These are phyloP conservation scores for Colletotrichum abscissum DNA, from an alignment of 2,329 filamentous ascomycete genomes.

Conservation along the genomic window DNA sequence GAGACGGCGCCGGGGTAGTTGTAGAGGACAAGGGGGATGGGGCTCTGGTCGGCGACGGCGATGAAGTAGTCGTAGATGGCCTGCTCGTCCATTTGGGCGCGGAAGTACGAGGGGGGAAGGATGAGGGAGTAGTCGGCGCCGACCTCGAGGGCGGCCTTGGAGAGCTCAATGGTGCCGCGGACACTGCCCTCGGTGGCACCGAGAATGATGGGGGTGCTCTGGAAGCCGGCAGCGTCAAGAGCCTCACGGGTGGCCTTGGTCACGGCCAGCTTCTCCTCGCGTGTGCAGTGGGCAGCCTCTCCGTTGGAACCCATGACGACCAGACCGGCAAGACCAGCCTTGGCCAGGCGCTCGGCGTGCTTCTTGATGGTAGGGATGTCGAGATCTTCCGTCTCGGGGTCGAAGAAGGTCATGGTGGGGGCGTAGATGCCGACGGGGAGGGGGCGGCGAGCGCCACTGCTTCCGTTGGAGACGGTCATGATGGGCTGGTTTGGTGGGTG, in stretches of 20 bases:
- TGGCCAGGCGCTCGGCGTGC: conserved; percentile 81
- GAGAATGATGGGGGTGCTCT: conserved; percentile 81
- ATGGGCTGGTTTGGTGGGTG: conserved; percentile 17
- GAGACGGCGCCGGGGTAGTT: conserved; percentile 91
- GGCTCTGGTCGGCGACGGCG: conserved; percentile 79
- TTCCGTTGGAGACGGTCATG: conserved; percentile 38
- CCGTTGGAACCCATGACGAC: conserved; percentile 93
- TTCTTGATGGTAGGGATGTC: conserved; percentile 83
- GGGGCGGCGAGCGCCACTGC: conserved; percentile 55
- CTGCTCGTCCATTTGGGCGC: conserved; percentile 78
- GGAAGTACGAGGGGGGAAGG: conserved; percentile 87
- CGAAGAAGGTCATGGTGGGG: conserved; percentile 92
- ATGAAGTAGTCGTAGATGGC: conserved; percentile 80
- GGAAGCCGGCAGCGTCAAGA: conserved; percentile 83
- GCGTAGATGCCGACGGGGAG: conserved; percentile 88
- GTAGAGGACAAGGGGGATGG: conserved; percentile 85
- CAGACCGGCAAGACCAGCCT: conserved; percentile 82
- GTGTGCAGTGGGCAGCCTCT: conserved; percentile 86
- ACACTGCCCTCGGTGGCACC: conserved; percentile 87
- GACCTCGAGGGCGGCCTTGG: conserved; percentile 71
- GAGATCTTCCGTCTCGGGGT: conserved; percentile 84
- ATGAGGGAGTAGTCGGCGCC: conserved; percentile 86
- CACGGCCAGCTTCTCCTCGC: conserved; percentile 79
- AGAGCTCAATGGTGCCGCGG: conserved; percentile 81
- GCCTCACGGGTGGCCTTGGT: conserved; percentile 84